Evolutionary conservation across 75 land plant genomes (phyloP).

Genomic region (Picea sitchensis): DNA sequence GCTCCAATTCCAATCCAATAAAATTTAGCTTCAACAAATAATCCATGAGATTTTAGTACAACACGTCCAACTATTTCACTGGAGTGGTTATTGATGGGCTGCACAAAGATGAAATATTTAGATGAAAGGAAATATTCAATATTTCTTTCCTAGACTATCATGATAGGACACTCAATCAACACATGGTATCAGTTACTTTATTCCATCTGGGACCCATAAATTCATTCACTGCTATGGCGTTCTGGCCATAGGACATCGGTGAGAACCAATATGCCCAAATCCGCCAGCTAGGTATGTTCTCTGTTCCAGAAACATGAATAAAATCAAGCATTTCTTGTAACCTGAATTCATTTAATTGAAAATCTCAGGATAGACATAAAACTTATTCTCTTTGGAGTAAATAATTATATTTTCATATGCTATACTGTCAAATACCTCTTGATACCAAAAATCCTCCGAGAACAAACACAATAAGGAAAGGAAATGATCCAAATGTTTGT

Average conservation of each 20-base stretch:
- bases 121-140: neutral
- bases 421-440: slow-evolving; percentile 23
- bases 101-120: slow-evolving; percentile 1
- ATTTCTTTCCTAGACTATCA: neutral
- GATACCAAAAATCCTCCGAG: slow-evolving; percentile 45
- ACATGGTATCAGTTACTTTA: slow-evolving; percentile 7
- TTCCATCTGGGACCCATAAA: slow-evolving; percentile 48
- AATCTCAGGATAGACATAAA: neutral
- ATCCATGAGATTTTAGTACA: slow-evolving; percentile 20
- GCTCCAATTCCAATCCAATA: slow-evolving; percentile 39
- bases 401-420: slow-evolving; percentile 21
- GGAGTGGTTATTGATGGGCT: neutral
- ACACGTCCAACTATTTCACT: slow-evolving; percentile 7
- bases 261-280: slow-evolving; percentile 59
- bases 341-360: neutral
- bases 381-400: neutral
- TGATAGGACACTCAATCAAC: neutral
- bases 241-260: slow-evolving; percentile 43
- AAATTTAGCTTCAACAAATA: slow-evolving; percentile 22
- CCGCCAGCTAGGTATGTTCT: slow-evolving; percentile 46
- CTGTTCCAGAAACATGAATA: slow-evolving; percentile 10
- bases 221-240: slow-evolving; percentile 44
- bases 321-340: neutral
- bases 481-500: slow-evolving; percentile 29
- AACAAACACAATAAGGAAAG: slow-evolving; percentile 26